A percentile compares a stretch with the other conserved stretches of the same genome.
These are phyloP conservation scores for Xerocomellus chrysenteron DNA, from an alignment of 768 basidiomycete genomes.

Conservation along the genomic window DNA sequence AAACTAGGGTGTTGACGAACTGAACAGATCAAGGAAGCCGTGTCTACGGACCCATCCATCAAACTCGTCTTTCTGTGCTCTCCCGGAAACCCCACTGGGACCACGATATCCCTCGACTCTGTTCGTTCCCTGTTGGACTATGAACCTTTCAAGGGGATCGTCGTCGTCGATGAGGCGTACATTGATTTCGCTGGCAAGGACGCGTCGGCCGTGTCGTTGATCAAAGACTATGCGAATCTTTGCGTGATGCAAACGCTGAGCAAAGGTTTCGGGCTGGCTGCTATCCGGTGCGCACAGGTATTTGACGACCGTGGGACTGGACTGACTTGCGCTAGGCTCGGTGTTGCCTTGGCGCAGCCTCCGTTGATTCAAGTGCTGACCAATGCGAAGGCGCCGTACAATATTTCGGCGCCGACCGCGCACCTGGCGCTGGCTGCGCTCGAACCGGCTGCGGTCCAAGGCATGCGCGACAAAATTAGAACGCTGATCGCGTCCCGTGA, in stretches of 20 bases:
- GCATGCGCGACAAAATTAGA: constrained; percentile 65
- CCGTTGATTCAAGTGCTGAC: constrained; percentile 86
- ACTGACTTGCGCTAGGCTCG: constrained; percentile 54
- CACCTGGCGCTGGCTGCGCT: constrained; percentile 78
- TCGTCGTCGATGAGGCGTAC: constrained; percentile 96
- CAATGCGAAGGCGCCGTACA: constrained; percentile 98
- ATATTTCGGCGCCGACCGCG: constrained; percentile 89
- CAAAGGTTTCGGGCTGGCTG: constrained; percentile 95
- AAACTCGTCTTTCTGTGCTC: constrained; percentile 95
- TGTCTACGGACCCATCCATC: constrained; percentile 71
- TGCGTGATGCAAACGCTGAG: constrained; percentile 96
- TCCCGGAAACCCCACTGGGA: constrained; percentile 96
- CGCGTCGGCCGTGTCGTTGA: constrained; percentile 64
- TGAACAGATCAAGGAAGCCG: constrained; percentile 63
- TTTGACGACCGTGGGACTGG: background rate
- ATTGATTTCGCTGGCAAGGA: constrained; percentile 81
- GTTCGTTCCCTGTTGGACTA: constrained; percentile 74
- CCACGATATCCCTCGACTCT: constrained; percentile 69
- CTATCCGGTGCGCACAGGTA: constrained; percentile 67
- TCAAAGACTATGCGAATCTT: constrained; percentile 82
- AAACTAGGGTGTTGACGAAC: background rate
- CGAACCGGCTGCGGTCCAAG: constrained; percentile 55
- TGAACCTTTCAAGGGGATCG: constrained; percentile 82
- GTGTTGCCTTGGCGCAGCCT: constrained; percentile 86
- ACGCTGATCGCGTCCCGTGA: constrained; percentile 60